Evolutionary conservation across 1,284 basidiomycete species (phyloP).

Genomic region (Dichomitus squalens): DNA sequence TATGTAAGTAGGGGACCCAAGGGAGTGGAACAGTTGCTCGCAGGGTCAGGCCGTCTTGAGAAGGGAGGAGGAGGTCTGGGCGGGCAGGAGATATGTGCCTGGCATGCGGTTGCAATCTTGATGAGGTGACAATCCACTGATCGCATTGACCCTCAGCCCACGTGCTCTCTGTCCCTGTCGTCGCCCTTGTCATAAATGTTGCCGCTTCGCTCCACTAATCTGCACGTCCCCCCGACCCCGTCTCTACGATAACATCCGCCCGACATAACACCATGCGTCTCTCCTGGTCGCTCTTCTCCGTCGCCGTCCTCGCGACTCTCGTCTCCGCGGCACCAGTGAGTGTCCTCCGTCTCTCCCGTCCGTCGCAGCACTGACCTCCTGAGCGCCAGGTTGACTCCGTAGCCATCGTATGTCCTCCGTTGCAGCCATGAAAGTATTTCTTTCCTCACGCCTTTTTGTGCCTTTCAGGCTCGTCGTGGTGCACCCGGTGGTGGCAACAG

Average conservation of each 20-base stretch:
- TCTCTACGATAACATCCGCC: constrained; percentile 1
- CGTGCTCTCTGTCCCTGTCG: constrained; percentile 15
- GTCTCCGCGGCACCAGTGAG: constrained; percentile 32
- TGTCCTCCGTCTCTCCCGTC: background rate
- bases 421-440: background rate
- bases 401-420: constrained; percentile 13
- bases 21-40: background rate
- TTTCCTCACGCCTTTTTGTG: background rate
- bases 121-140: constrained; percentile 25
- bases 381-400: constrained; percentile 6
- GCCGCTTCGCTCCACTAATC: constrained; percentile 7
- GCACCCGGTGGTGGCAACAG: background rate
- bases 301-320: constrained; percentile 29
- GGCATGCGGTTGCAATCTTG: constrained; percentile 24
- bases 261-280: constrained; percentile 25
- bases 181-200: constrained; percentile 22
- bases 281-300: constrained; percentile 24
- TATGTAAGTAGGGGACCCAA: background rate
- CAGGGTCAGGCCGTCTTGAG: constrained; percentile 3
- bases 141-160: constrained; percentile 16
- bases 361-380: background rate
- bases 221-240: constrained; percentile 6
- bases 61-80: background rate
- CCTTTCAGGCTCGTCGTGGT: background rate
- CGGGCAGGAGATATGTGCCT: constrained; percentile 16